Base-by-base conservation (phyloP, 2,329 filamentous ascomycete species). In the Davidsoniella eucalypti region DNA sequence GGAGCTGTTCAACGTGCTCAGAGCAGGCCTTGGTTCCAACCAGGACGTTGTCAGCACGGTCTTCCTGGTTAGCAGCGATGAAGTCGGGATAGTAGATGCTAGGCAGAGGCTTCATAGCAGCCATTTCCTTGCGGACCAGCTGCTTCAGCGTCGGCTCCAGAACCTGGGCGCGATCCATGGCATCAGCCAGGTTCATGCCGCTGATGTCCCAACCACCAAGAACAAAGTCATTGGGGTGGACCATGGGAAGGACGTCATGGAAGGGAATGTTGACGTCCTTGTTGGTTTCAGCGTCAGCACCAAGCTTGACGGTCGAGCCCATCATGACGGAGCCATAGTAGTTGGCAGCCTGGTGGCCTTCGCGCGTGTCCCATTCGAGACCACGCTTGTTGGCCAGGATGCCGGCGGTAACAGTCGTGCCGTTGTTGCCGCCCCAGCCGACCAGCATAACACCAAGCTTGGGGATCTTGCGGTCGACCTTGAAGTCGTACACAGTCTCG, bases 51-150 rank as follows among this genome's bases (percentile, higher is more conserved):
- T 98, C 87, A 57, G 90, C 92, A 61, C 92, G 84, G 62, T 88
- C 87, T 66, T 92, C 88, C 70, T 98, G 92, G 72, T 98, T 98
- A 64, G 92, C 85, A 57, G 92, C 92, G 62, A 98, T 98, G 73
- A 98, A 98, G 68, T 96, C 92, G 1, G 92, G 92, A 67, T 98
- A 98, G 77, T 98, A 98, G 69, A 96, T 84, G 67, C 84, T 90
- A 21, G 87, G 90, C 56, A 96, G 77, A 26, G 92, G 92, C 59
- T 82, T 80, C 80, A 96, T 84, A 59, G 73, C 71, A 54, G 80
- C 71, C 87, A 96, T 90, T 70, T 96, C 86, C 75, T 96, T 94
- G 68, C 80, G 82, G 59, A 98, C 84, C 60, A 84, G 76, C 51
- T 73, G 70, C 76, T 98, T 98, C 61, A 98, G 75, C 26, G 85